A percentile compares a stretch with the other conserved stretches of the same genome.
phyloP scores from a whole-genome alignment of 495 filamentous ascomycete species.

The Lasiosphaeria miniovina region DNA sequence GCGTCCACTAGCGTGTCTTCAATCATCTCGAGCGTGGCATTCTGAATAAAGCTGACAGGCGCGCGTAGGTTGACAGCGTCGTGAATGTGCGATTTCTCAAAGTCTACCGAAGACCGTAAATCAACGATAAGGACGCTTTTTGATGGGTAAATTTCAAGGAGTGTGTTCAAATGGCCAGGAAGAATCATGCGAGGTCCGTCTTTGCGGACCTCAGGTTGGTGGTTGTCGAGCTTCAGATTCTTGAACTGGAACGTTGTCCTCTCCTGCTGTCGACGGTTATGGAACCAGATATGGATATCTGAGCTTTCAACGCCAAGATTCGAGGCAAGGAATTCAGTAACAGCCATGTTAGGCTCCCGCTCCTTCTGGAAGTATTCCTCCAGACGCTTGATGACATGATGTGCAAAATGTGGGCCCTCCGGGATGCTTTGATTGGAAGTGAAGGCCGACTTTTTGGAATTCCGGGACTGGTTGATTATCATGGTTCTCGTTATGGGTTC shows the following conservation, averaged over 20 bases:
- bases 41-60: constrained; percentile 39
- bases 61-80: constrained; percentile 47
- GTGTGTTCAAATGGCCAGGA: constrained; percentile 44
- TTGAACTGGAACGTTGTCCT: constrained; percentile 37
- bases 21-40: constrained; percentile 47
- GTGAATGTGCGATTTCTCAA: constrained; percentile 45
- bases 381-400: constrained; percentile 37
- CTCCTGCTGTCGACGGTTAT: constrained; percentile 42
- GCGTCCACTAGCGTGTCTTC: constrained; percentile 45
- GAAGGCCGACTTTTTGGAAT: constrained; percentile 29
- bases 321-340: constrained; percentile 40
- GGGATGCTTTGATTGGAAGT: constrained; percentile 21
- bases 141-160: constrained; percentile 44
- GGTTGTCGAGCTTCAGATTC: constrained; percentile 32
- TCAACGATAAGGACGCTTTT: constrained; percentile 45
- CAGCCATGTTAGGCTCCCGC: constrained; percentile 33
- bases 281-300: constrained; percentile 42
- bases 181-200: constrained; percentile 42
- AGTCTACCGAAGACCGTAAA: constrained; percentile 40
- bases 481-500: constrained; percentile 26
- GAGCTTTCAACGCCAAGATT: constrained; percentile 39
- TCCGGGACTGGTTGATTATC: constrained; percentile 33
- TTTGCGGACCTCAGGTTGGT: constrained; percentile 17
- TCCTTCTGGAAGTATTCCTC: constrained; percentile 45
- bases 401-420: constrained; percentile 31